Evolutionary conservation across 768 basidiomycete genomes (phyloP).

Genomic region (Panaeolus papilionaceus): DNA sequence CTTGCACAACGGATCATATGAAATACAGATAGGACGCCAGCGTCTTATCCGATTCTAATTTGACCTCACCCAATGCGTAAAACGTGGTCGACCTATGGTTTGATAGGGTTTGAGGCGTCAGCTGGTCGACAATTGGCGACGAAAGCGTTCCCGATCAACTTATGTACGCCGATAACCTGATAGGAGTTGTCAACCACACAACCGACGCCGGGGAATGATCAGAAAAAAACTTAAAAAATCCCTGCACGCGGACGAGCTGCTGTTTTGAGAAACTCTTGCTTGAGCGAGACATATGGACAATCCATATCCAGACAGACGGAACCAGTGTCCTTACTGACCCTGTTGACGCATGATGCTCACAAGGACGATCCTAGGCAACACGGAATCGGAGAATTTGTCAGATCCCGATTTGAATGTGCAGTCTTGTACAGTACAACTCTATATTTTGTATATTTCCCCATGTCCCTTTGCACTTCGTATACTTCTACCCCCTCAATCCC

Average conservation of each 20-base stretch:
- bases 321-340: background rate
- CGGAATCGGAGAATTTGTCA: background rate
- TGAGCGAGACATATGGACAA: background rate
- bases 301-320: background rate
- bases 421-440: background rate
- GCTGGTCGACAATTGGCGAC: background rate
- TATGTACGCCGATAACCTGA: background rate
- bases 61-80: background rate
- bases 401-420: constrained; percentile 3
- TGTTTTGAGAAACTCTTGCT: background rate
- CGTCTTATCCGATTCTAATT: background rate
- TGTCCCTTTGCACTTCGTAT: background rate
- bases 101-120: background rate
- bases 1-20: background rate
- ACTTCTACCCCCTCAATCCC: background rate
- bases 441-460: constrained; percentile 13
- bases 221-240: background rate
- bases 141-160: background rate
- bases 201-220: background rate
- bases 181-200: background rate
- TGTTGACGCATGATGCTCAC: background rate
- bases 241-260: background rate
- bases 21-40: background rate
- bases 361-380: constrained; percentile 11
- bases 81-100: too few species aligned